Conservation (phyloP, 768 basidiomycete genomes). For the Pisolithus microcarpus region DNA sequence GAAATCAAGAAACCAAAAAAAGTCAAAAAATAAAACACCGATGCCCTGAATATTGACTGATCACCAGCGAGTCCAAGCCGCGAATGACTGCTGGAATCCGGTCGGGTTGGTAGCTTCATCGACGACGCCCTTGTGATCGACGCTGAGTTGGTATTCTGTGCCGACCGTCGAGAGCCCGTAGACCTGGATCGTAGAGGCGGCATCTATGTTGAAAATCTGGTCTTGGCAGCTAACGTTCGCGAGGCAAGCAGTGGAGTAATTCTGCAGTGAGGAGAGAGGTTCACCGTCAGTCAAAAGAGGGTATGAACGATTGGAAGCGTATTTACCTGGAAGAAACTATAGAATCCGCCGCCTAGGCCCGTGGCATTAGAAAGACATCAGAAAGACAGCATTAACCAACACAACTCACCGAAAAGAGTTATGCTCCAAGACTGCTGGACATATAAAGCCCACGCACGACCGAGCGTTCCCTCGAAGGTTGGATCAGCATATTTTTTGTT, state of each 20-base stretch:
- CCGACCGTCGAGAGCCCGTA: slow-evolving; percentile 46
- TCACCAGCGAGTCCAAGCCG: slow-evolving; percentile 28
- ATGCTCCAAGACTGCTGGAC: slow-evolving; percentile 37
- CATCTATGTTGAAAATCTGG: slow-evolving; percentile 38
- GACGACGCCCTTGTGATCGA: slow-evolving; percentile 30
- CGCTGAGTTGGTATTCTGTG: slow-evolving; percentile 35
- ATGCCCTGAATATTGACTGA: no score
- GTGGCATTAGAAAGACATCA: slow-evolving; percentile 1
- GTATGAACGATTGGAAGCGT: no score
- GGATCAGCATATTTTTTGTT: slow-evolving; percentile 35
- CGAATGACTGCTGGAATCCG: slow-evolving; percentile 39
- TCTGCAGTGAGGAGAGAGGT: slow-evolving; percentile 18
- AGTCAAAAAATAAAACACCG: no score
- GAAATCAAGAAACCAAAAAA: no score
- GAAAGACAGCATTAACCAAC: not conserved
- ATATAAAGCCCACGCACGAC: slow-evolving; percentile 37
- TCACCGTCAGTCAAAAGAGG: not conserved
- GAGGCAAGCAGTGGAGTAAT: slow-evolving; percentile 35
- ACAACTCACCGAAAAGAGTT: slow-evolving; percentile 35
- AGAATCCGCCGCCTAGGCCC: slow-evolving; percentile 38
- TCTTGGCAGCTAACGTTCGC: slow-evolving; percentile 33
- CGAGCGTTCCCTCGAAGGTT: slow-evolving; percentile 22
- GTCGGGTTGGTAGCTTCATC: slow-evolving; percentile 31
- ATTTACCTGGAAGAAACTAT: slow-evolving; percentile 45
- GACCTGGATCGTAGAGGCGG: slow-evolving; percentile 33